Conservation (phyloP, 768 basidiomycete genomes). For the Mycena galericulata region DNA sequence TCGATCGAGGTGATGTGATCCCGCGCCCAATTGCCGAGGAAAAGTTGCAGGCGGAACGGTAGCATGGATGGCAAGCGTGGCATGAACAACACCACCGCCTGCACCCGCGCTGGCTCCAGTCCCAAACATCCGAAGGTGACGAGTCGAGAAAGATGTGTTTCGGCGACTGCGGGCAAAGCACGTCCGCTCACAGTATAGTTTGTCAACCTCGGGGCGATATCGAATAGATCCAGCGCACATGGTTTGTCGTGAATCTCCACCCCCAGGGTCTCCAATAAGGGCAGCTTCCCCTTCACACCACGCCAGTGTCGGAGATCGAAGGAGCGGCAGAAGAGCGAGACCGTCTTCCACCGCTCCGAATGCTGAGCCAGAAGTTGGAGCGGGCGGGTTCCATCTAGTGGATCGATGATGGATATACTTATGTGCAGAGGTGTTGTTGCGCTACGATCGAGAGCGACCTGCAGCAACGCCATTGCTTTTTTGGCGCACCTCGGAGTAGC, state of each 20-base stretch:
- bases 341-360: constrained; percentile 2
- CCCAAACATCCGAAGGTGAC: not conserved
- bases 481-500: not conserved
- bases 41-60: not conserved
- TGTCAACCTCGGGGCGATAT: not conserved
- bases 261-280: not conserved
- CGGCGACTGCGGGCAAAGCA: not conserved
- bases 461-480: not conserved
- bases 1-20: not conserved
- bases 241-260: not conserved
- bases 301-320: not conserved
- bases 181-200: not conserved
- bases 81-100: not conserved
- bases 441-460: not conserved
- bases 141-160: not conserved
- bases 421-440: not conserved
- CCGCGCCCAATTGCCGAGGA: not conserved
- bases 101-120: not conserved
- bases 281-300: not conserved
- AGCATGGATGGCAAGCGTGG: not conserved
- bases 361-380: constrained; percentile 3
- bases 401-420: not conserved
- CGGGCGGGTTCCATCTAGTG: not conserved
- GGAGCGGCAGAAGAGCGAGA: not conserved
- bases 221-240: not conserved